Base-by-base conservation (phyloP, 352 stramenopile genomes). In the Aphanomyces euteiches region DNA sequence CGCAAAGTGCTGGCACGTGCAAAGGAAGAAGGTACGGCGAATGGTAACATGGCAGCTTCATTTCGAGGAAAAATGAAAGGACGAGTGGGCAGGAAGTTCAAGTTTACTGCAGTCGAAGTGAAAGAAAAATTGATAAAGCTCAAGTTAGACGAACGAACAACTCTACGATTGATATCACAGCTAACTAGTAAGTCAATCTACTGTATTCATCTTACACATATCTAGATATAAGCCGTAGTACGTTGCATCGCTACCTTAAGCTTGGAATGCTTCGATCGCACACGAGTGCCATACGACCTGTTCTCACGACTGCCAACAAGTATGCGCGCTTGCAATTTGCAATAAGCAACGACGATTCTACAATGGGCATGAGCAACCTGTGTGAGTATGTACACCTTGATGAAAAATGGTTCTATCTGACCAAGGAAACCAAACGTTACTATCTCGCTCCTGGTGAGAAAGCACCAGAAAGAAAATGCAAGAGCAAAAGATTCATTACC, bases 381-480 rank as follows among this genome's bases (percentile, higher is more conserved):
- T n/a, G 1, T n/a, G 43, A 50, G 10, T 12, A n/a, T n/a, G 43
- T 50, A 12, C 43, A 50, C 17, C 17, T 50, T 12, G 43, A 50
- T n/a, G 43, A 58, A 61, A 84, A 84, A 60, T 82, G 78, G 78
- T 78, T 81, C 68, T 53, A 75, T 19, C 61, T 81, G 1, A 72
- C 76, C 13, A 63, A 67, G 13, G 77, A 82, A 43, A 78, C 75
- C 47, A 79, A 77, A 66, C 15, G 50, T 13, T 73, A 69, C 56
- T 73, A 73, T 48, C 13, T 72, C 8, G 15, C 64, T 3, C 59
- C 63, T 10, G 63, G 58, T 43, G 65, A 75, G 47, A 37, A 34
- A 1, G 13, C 19, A 3, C 71, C 71, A 3, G 38, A 63, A 21
- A 56, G n/a, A 56, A 28, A 64, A 36, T 57, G 38, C 13, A 56